These are phyloP conservation scores for Podospora bellae-mahoneyi DNA, from an alignment of 495 filamentous ascomycete genomes.

Conservation along the genomic window DNA sequence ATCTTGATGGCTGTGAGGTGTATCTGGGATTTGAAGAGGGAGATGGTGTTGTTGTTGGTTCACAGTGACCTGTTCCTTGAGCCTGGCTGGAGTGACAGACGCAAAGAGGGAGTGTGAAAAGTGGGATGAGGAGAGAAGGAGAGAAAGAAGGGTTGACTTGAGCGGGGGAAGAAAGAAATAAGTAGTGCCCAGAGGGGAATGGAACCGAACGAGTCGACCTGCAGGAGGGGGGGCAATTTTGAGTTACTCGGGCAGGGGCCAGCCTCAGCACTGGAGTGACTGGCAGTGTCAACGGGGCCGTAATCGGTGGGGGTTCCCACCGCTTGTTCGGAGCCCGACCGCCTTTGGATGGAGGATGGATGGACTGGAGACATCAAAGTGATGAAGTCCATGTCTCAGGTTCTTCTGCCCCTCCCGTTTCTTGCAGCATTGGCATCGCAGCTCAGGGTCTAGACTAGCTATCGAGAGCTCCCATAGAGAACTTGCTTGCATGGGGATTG, in stretches of 20 bases:
- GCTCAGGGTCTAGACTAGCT: too few species aligned
- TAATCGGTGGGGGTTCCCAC: slow-evolving; percentile 27
- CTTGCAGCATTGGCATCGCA: too few species aligned
- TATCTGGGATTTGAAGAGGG: slow-evolving; percentile 18
- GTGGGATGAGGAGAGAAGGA: slow-evolving; percentile 12
- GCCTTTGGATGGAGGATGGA: slow-evolving; percentile 1
- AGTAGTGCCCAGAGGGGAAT: slow-evolving; percentile 3
- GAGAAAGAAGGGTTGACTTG: slow-evolving; percentile 9
- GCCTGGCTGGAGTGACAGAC: slow-evolving; percentile 19
- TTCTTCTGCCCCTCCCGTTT: neutral
- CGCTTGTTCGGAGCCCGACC: slow-evolving; percentile 26
- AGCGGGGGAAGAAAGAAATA: neutral
- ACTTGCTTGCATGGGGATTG: too few species aligned
- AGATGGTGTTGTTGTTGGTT: slow-evolving; percentile 9
- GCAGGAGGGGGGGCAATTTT: slow-evolving; percentile 23
- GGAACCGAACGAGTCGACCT: slow-evolving; percentile 11
- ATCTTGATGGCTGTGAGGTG: slow-evolving; percentile 50
- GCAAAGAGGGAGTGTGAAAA: slow-evolving; percentile 17
- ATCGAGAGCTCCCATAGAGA: too few species aligned
- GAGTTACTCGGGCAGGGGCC: slow-evolving; percentile 4
- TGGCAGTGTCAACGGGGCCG: slow-evolving; percentile 12
- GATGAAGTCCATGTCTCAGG: neutral
- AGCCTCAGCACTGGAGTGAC: neutral
- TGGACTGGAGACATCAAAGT: neutral
- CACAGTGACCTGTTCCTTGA: slow-evolving; percentile 14